A percentile compares a stretch with the other conserved stretches of the same genome.
Conservation (phyloP, 257 asterid genomes). For the Lantana camara region DNA sequence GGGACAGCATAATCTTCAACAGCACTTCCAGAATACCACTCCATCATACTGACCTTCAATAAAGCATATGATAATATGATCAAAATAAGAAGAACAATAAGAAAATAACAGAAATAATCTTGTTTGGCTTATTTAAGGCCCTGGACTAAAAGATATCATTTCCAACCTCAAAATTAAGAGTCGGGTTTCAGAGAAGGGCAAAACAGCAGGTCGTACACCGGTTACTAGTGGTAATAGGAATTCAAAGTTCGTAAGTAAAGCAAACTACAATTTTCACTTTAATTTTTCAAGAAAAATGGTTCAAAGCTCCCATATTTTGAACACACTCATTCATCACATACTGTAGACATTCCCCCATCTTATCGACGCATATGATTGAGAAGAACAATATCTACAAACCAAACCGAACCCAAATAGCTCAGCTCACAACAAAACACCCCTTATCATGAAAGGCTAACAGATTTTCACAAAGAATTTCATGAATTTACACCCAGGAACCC, state of each 20-base stretch:
- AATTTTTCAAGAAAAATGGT: neutral
- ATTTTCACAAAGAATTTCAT: too few species aligned
- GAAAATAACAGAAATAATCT: neutral
- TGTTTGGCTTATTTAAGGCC: slow-evolving; percentile 1
- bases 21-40: slow-evolving; percentile 34
- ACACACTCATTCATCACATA: neutral
- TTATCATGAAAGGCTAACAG: neutral
- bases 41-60: slow-evolving; percentile 35
- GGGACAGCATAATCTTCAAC: slow-evolving; percentile 35
- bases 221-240: too few species aligned
- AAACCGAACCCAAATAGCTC: neutral
- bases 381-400: neutral
- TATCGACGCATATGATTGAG: neutral
- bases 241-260: neutral
- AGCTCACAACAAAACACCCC: neutral
- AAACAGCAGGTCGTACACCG: too few species aligned
- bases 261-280: neutral
- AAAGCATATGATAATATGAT: neutral
- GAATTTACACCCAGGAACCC: too few species aligned
- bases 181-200: neutral
- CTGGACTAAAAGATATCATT: neutral
- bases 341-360: neutral
- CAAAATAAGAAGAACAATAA: neutral
- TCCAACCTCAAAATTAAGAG: neutral
- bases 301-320: neutral